Conservation (phyloP, 1,284 basidiomycete species). For the Tranzscheliella williamsii region DNA sequence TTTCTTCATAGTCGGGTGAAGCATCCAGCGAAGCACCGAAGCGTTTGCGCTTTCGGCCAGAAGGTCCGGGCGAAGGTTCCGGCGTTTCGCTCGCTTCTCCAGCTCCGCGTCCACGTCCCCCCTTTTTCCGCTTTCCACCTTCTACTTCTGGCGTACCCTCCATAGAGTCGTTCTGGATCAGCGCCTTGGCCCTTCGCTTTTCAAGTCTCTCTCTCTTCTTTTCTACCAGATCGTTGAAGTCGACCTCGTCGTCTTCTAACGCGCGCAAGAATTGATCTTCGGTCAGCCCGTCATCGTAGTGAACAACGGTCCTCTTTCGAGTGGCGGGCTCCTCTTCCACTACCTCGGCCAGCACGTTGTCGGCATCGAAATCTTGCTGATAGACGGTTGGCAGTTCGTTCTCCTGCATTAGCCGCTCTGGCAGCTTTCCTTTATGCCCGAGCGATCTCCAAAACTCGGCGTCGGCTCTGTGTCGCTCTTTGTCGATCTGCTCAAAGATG, state of each 20-base stretch:
- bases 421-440: conserved; percentile 70
- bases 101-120: conserved; percentile 21
- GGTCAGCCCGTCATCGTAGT: conserved; percentile 90
- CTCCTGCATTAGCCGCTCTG: conserved; percentile 78
- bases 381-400: conserved; percentile 93
- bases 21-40: conserved; percentile 37
- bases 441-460: conserved; percentile 73
- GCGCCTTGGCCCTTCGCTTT: conserved; percentile 49
- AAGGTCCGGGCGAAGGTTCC: conserved; percentile 47
- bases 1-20: conserved; percentile 32
- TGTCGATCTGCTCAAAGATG: conserved; percentile 83
- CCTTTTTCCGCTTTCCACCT: conserved; percentile 31
- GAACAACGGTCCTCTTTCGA: conserved; percentile 82
- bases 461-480: conserved; percentile 75
- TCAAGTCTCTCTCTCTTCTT: conserved; percentile 59
- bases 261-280: conserved; percentile 82
- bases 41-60: conserved; percentile 52
- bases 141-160: conserved; percentile 46
- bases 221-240: conserved; percentile 65
- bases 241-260: conserved; percentile 79
- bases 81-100: conserved; percentile 26
- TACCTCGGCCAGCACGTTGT: conserved; percentile 34
- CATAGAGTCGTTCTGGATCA: conserved; percentile 34
- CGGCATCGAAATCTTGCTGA: conserved; percentile 68
- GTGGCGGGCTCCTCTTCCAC: conserved; percentile 71